Evolutionary conservation across 805 yeast genomes (phyloP).

Genomic region (Suhomyces pyralidae): DNA sequence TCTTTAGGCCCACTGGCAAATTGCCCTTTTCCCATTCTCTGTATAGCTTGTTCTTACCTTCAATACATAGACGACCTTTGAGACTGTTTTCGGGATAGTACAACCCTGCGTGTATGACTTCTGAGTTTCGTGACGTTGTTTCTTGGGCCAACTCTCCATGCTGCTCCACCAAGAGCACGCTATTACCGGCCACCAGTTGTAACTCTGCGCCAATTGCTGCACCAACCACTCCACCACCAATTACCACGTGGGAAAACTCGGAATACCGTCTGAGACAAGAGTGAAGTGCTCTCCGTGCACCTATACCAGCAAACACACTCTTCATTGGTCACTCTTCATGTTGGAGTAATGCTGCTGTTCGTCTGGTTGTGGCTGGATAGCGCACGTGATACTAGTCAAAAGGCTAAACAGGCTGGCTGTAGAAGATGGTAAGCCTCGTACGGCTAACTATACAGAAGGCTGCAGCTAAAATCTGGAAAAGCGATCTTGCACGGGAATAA

Average conservation of each 20-base stretch:
- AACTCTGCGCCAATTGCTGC: conserved; percentile 76
- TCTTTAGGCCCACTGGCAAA: conserved; percentile 46
- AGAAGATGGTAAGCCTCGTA: not conserved
- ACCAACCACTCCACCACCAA: conserved; percentile 88
- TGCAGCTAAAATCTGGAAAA: not conserved
- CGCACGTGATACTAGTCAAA: not conserved
- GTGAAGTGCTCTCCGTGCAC: not conserved
- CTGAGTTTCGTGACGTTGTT: conserved; percentile 87
- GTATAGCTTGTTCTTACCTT: conserved; percentile 71
- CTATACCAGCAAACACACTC: not conserved
- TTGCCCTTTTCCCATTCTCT: conserved; percentile 36
- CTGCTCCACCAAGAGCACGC: conserved; percentile 68
- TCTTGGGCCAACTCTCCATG: conserved; percentile 67
- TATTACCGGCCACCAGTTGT: conserved; percentile 38
- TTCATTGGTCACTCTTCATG: not conserved
- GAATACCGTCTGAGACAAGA: conserved; percentile 1
- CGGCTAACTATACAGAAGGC: not conserved
- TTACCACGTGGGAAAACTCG: conserved; percentile 67
- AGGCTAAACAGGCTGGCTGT: not conserved
- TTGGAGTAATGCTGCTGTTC: not conserved
- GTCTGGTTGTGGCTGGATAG: not conserved
- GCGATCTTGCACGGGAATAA: not conserved
- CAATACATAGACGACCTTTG: conserved; percentile 66
- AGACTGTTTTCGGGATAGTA: conserved; percentile 72
- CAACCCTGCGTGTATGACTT: conserved; percentile 88